Evolutionary conservation across 2,329 filamentous ascomycete genomes (phyloP), one percentile per base, ranked within the genome.

Genomic region (Verticillium isaacii): DNA sequence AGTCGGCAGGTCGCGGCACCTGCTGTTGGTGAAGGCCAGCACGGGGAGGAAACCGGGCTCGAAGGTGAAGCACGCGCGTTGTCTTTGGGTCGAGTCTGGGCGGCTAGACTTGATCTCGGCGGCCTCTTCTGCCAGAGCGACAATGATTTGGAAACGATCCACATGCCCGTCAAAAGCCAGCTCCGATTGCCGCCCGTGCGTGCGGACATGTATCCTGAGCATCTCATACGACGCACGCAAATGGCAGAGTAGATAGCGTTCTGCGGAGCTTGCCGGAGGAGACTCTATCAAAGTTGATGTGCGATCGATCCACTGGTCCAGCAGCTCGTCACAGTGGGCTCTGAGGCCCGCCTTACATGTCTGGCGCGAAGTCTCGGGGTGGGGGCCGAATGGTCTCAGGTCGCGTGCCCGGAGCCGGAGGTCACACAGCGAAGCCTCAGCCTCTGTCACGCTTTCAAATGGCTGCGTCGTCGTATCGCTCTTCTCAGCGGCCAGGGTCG

Each of bases 11-110:
- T 77, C 77, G 5, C 77, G 71, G 58, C 76, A 79, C 57, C 75
- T 77, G 45, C 68, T 66, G 0, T 69, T 72, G 11, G 75, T 73
- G 65, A 76, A 80, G 63, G 76, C 78, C 0, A 80, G 65, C 0
- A 75, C 72, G 0, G 76, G 73, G 32, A 79, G 69, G 0, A 79
- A 61, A 25, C 78, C 75, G 15, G 75, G 77, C 55, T 79, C 76
- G 54, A 79, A 80, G 4, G 70, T 73, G 50, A 80, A 80, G 2
- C 62, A 65, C 34, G 56, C n/a, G 11, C 45, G n/a, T 25, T 50
- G 45, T 11, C 17, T 36, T 19, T 58, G 36, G 14, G 7, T 41
- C 19, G 56, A 29, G 4, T 39, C 56, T 3, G n/a, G 36, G 15
- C 23, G 56, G 8, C 14, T 15, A 5, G 36, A 50, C 29, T 52